Conservation (phyloP, 179 eudicot genomes). For the Silene coronaria region DNA sequence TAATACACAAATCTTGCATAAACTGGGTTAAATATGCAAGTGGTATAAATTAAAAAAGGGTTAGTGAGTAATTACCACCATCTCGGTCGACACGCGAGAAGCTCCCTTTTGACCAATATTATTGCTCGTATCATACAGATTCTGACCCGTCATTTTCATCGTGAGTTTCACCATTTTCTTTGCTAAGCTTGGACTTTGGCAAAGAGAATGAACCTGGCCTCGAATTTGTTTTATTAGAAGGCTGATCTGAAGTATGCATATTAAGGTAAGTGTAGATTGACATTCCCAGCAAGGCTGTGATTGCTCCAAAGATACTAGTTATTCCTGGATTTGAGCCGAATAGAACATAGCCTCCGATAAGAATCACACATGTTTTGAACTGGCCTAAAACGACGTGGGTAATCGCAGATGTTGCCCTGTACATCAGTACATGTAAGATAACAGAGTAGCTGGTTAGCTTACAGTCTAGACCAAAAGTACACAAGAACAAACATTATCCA, state of each 20-base stretch:
- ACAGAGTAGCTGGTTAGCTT: neutral
- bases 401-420: conserved; percentile 92
- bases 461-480: neutral
- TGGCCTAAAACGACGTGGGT: conserved; percentile 93
- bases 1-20: neutral
- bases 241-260: conserved; percentile 39
- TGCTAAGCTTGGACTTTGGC: conserved; percentile 69
- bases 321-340: conserved; percentile 81
- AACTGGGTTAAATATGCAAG: conserved; percentile 1
- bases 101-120: neutral
- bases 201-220: conserved; percentile 41
- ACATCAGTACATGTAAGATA: conserved; percentile 29
- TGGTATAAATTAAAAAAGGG: conserved; percentile 13
- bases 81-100: neutral
- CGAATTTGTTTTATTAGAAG: conserved; percentile 36
- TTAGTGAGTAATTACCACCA: conserved; percentile 18
- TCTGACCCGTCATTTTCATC: conserved; percentile 41
- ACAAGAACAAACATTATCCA: neutral
- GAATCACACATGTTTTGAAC: conserved; percentile 92
- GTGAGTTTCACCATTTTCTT: conserved; percentile 48
- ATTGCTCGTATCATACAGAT: conserved; percentile 31
- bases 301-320: conserved; percentile 70
- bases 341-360: conserved; percentile 70
- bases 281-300: conserved; percentile 75
- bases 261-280: conserved; percentile 73